These are phyloP conservation scores for Colletotrichum gloeosporioides DNA, from an alignment of 2,329 filamentous ascomycete genomes.

Conservation along the genomic window DNA sequence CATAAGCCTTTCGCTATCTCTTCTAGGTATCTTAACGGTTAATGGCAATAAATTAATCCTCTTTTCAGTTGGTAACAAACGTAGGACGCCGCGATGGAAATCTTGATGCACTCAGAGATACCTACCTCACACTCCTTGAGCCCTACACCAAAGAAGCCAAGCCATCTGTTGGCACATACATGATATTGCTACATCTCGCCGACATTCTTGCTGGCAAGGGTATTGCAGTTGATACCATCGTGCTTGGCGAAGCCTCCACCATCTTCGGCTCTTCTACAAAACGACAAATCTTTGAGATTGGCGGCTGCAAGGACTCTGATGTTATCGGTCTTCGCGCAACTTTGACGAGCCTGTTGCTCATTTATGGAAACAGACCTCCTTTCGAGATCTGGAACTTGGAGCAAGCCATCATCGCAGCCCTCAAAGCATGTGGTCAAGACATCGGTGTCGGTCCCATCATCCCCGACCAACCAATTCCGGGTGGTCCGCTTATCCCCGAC, in stretches of 20 bases:
- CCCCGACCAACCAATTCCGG: conserved; percentile 30
- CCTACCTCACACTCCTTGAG: not conserved
- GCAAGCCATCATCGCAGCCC: conserved; percentile 23
- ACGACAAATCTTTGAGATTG: conserved; percentile 23
- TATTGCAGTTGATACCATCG: conserved; percentile 5
- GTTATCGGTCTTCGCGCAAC: conserved; percentile 24
- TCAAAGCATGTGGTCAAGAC: conserved; percentile 19
- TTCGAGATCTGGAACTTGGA: conserved; percentile 22
- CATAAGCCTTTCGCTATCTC: fast-evolving
- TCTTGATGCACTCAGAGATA: not conserved
- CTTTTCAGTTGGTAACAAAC: not conserved
- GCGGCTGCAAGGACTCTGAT: conserved; percentile 20
- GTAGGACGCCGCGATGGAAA: not conserved
- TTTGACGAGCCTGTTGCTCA: conserved; percentile 16
- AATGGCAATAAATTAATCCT: not conserved
- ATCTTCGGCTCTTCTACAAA: conserved; percentile 10
- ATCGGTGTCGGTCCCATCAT: conserved; percentile 17
- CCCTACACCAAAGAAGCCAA: not conserved
- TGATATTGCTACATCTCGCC: conserved; percentile 18
- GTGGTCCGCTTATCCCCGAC: conserved; percentile 34
- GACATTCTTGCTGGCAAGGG: conserved; percentile 20
- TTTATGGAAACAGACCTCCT: conserved; percentile 19
- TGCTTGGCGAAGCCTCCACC: not conserved
- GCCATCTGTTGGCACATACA: conserved; percentile 1
- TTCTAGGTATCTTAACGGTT: not conserved